phyloP scores from a whole-genome alignment of 2,329 filamentous ascomycete genomes.

The Polytolypa hystricis region DNA sequence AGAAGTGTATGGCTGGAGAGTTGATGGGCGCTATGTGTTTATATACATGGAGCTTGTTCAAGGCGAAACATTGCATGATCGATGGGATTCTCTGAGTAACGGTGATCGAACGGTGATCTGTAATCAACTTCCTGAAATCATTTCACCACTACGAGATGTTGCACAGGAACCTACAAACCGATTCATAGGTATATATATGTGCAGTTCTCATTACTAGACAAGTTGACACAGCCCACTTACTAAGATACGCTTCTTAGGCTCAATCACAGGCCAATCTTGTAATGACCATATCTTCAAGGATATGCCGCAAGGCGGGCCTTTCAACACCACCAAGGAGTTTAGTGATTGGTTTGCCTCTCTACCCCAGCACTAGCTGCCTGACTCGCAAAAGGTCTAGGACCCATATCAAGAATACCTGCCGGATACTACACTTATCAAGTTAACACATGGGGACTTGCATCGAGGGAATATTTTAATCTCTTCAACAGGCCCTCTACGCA shows the following conservation, averaged over 20 bases:
- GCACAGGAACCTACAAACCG: conserved; percentile 13
- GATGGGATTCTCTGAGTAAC: conserved; percentile 14
- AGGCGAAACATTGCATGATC: conserved; percentile 18
- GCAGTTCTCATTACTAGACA: neutral
- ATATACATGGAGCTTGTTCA: conserved; percentile 25
- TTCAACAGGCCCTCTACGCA: conserved; percentile 10
- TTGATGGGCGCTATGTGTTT: conserved; percentile 16
- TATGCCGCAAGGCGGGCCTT: conserved; percentile 13
- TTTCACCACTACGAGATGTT: conserved; percentile 12
- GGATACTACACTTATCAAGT: conserved; percentile 19
- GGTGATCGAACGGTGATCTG: conserved; percentile 11
- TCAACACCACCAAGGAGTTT: conserved; percentile 16
- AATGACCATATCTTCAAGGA: conserved; percentile 16
- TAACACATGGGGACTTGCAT: conserved; percentile 26
- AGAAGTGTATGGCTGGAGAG: conserved; percentile 27
- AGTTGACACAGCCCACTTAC: neutral
- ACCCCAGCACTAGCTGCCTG: conserved; percentile 11
- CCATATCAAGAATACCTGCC: conserved; percentile 17
- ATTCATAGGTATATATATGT: conserved; percentile 16
- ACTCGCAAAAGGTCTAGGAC: conserved; percentile 10
- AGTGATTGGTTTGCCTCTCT: conserved; percentile 20
- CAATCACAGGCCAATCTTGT: conserved; percentile 10
- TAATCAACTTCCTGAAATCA: conserved; percentile 13
- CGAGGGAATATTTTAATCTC: conserved; percentile 23
- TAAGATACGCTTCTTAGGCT: conserved; percentile 11